Percentiles rank a stretch among this genome's conserved stretches.
phyloP scores from a whole-genome alignment of 2,329 filamentous ascomycete species.

The Exophiala aquamarina region DNA sequence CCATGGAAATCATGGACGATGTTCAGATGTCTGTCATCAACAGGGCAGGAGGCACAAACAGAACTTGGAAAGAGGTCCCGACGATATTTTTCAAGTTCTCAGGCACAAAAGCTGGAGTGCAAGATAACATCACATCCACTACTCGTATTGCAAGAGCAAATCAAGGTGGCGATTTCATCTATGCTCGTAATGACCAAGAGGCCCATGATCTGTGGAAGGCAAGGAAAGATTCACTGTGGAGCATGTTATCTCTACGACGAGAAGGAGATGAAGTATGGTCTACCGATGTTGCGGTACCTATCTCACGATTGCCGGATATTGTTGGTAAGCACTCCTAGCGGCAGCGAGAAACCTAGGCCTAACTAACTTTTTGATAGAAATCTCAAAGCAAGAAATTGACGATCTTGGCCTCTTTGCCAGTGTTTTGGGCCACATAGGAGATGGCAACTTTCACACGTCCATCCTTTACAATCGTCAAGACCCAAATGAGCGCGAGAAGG shows the following conservation, averaged over 20 bases:
- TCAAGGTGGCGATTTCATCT: slow-evolving; percentile 68
- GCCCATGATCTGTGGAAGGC: slow-evolving; percentile 79
- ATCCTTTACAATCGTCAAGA: slow-evolving; percentile 80
- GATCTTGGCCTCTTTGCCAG: slow-evolving; percentile 82
- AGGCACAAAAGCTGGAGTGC: slow-evolving; percentile 63
- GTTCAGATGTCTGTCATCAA: slow-evolving; percentile 85
- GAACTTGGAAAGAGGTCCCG: slow-evolving; percentile 69
- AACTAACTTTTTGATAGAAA: slow-evolving; percentile 53
- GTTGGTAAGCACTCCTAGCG: no score
- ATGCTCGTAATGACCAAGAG: slow-evolving; percentile 69
- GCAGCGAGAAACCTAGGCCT: no score
- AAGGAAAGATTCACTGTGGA: slow-evolving; percentile 81
- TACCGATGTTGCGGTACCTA: slow-evolving; percentile 81
- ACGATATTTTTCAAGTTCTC: slow-evolving; percentile 85
- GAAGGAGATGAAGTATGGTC: slow-evolving; percentile 74
- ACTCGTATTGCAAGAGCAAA: slow-evolving; percentile 64
- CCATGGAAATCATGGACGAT: slow-evolving; percentile 86
- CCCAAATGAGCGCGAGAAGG: slow-evolving; percentile 68
- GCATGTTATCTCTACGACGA: slow-evolving; percentile 65
- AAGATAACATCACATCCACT: slow-evolving; percentile 74
- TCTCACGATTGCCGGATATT: slow-evolving; percentile 63
- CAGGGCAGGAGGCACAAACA: slow-evolving; percentile 62
- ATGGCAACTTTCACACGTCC: slow-evolving; percentile 92
- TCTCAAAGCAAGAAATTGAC: slow-evolving; percentile 87
- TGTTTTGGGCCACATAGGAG: slow-evolving; percentile 85